Percentiles rank a stretch among this genome's conserved stretches.
Conservation (phyloP, 208 protist genomes). For the Trypanosoma cruzi region DNA sequence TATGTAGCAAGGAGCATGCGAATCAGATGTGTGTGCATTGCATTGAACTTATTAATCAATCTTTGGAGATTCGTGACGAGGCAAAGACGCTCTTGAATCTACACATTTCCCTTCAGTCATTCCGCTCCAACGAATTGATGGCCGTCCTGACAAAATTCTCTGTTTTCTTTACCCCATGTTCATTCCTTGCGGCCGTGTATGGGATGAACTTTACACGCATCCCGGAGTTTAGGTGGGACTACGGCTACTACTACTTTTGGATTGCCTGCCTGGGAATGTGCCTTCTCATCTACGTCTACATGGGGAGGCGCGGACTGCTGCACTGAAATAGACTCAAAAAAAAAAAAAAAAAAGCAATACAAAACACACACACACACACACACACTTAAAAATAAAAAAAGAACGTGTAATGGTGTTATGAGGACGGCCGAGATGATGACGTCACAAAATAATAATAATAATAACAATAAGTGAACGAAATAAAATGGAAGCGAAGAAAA, state of each 20-base stretch:
- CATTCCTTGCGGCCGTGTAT: constrained; percentile 88
- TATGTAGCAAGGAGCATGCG: constrained; percentile 76
- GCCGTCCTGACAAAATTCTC: constrained; percentile 85
- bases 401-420: too few relatives aligned
- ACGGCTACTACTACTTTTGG: constrained; percentile 80
- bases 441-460: too few relatives aligned
- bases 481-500: too few relatives aligned
- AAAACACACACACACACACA: too few relatives aligned
- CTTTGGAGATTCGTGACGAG: constrained; percentile 82
- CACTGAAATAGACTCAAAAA: neutral
- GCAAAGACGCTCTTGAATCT: constrained; percentile 83
- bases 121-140: constrained; percentile 91
- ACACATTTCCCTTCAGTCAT: constrained; percentile 82
- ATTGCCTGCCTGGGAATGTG: constrained; percentile 51
- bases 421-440: too few relatives aligned
- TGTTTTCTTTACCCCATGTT: constrained; percentile 87
- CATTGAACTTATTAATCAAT: constrained; percentile 71
- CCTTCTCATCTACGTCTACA: constrained; percentile 61
- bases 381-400: too few relatives aligned
- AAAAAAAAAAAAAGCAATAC: too few relatives aligned
- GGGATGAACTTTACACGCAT: constrained; percentile 92
- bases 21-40: constrained; percentile 75
- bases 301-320: constrained; percentile 34
- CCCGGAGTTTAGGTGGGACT: constrained; percentile 72
- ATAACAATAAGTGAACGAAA: too few relatives aligned